Base-by-base conservation (phyloP, 345 rosid species). In the Salix koriyanagi region DNA sequence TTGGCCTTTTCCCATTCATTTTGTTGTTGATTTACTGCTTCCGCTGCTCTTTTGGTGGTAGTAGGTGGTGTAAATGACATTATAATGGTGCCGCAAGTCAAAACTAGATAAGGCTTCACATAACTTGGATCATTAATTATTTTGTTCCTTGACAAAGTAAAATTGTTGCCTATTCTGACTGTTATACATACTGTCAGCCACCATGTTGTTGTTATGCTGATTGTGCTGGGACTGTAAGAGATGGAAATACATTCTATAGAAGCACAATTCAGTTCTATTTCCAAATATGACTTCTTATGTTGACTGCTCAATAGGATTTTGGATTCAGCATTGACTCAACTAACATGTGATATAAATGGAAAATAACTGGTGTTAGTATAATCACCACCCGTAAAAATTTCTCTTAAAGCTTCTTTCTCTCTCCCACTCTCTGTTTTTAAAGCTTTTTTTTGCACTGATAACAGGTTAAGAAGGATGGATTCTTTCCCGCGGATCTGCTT, bases 401-500 rank as follows among this genome's bases (percentile, higher is more conserved):
- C 13, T 23, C 6, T 23, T 13, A 10, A n/a, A 58, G 14, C 62
- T 10, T 58, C 62, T 56, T 28, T 32, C 34, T 32, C 34, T 32
- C 34, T 4, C 44, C 41, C 7, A 4, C 21, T 67, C 14, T 67
- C 12, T 39, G 6, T 54, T 30, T 39, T 39, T 73, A 34, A 46
- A 64, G 44, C 46, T 75, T 77, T 54, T 28, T 54, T 76, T 75
- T 81, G 54, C 70, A 41, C 75, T 65, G 73, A 54, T 84, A 89
- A 79, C 92, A 96, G 99, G 89, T 96, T 52, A 96, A 92, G 84
- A 88, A 96, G 79, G 99, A 96, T 82, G 97, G 85, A 23, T 89
- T 87, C 84, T 96, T 96, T 83, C 99, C 99, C 74, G 97, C 99
- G 23, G 99, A 96, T 89, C 72, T 96, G 60, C 96, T 94, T 80